Evolutionary conservation across 2,329 filamentous ascomycete genomes (phyloP).

Genomic region (Penicillium sp.): DNA sequence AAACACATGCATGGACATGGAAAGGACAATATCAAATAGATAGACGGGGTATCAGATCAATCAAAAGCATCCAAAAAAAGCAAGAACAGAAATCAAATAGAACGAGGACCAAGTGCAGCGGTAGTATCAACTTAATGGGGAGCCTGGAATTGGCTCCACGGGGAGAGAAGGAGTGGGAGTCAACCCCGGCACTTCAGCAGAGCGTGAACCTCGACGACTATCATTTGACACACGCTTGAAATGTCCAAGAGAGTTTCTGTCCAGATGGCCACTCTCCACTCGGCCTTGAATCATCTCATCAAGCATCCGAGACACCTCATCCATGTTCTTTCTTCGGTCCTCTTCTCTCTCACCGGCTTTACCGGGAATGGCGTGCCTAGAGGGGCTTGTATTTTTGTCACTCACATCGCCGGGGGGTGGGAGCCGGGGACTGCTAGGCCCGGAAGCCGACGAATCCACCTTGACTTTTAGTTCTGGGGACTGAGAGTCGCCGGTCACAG

Average conservation of each 20-base stretch:
- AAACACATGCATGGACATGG: slow-evolving; percentile 13
- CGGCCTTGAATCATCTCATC: slow-evolving; percentile 96
- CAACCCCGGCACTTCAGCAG: slow-evolving; percentile 32
- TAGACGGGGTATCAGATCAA: slow-evolving; percentile 34
- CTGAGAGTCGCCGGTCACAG: slow-evolving; percentile 53
- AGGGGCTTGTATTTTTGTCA: slow-evolving; percentile 31
- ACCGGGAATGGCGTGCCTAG: slow-evolving; percentile 37
- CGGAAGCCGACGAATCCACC: slow-evolving; percentile 33
- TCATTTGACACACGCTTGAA: slow-evolving; percentile 60
- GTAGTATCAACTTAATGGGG: slow-evolving; percentile 16
- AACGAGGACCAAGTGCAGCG: slow-evolving; percentile 12
- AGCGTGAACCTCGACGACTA: slow-evolving; percentile 37
- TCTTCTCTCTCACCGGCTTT: slow-evolving; percentile 40
- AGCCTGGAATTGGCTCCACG: slow-evolving; percentile 18
- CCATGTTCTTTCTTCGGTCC: slow-evolving; percentile 68
- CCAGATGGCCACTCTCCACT: slow-evolving; percentile 73
- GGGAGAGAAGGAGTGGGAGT: slow-evolving; percentile 31
- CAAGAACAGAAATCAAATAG: slow-evolving; percentile 26
- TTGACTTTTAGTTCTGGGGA: slow-evolving; percentile 38
- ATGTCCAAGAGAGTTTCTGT: slow-evolving; percentile 69
- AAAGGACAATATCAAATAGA: slow-evolving; percentile 17
- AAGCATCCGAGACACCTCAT: slow-evolving; percentile 90
- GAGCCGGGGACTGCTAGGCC: slow-evolving; percentile 31
- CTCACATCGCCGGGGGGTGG: slow-evolving; percentile 18
- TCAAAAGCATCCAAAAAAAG: slow-evolving; percentile 16